phyloP scores from a whole-genome alignment of 2,329 filamentous ascomycete species.

The Neofusicoccum laricinum region DNA sequence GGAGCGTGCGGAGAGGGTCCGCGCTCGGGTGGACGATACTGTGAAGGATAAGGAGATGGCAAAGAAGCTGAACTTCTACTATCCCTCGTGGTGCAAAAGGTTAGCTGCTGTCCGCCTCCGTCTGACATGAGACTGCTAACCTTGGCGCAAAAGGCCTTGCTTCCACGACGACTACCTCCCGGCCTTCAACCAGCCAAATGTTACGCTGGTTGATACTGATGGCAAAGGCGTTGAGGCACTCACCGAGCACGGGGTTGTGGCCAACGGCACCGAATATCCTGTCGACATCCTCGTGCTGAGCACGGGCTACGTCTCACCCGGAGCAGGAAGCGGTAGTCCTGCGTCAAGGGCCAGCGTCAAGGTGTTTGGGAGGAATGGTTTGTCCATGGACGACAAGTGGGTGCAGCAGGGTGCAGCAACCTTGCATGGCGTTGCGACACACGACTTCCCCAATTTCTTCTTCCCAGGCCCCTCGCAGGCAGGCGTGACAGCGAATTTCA shows the following conservation, averaged over 20 bases:
- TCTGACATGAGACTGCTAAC: too few species aligned
- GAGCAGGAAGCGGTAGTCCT: constrained; percentile 24
- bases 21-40: constrained; percentile 47
- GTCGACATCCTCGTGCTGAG: constrained; percentile 48
- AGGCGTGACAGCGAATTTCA: constrained; percentile 32
- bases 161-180: constrained; percentile 61
- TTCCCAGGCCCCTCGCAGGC: constrained; percentile 30
- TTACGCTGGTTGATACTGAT: constrained; percentile 59
- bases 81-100: constrained; percentile 62
- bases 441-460: constrained; percentile 57
- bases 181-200: constrained; percentile 58
- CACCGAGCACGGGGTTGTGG: constrained; percentile 48
- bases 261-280: constrained; percentile 47
- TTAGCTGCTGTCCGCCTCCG: too few species aligned
- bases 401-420: constrained; percentile 26
- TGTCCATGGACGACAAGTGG: constrained; percentile 48
- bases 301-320: constrained; percentile 42
- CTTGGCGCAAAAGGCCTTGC: constrained; percentile 36
- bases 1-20: constrained; percentile 43
- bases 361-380: constrained; percentile 45
- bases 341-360: constrained; percentile 33
- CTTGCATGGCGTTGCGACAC: constrained; percentile 50
- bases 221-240: constrained; percentile 50
- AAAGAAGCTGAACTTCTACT: constrained; percentile 56
- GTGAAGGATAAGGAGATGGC: constrained; percentile 55